Evolutionary conservation across 2,329 filamentous ascomycete genomes (phyloP), one percentile per base, ranked within the genome.

Genomic region (Paecilomyces dactylethromorphus): DNA sequence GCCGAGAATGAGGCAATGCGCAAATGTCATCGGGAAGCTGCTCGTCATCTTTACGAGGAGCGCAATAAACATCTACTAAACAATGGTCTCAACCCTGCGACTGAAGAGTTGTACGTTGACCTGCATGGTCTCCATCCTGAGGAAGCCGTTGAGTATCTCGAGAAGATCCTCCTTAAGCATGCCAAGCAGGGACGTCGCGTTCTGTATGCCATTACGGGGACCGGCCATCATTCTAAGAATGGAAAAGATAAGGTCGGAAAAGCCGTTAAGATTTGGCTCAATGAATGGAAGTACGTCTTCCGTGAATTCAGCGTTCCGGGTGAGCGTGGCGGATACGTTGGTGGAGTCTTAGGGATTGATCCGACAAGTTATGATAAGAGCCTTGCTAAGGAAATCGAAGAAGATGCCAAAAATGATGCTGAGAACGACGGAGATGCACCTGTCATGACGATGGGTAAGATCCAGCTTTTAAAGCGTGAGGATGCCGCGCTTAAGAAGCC

Each of bases 201-300:
- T 2, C 84, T 99, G 50, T 99, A 97, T 72, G 92, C 92, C 65
- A 97, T 99, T 72, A 97, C 92, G 1, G 94, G 94, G 52, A 97
- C 93, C 0, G 94, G 93, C 3, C 92, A 97, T 70, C 94, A 99
- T 76, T 96, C 91, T 73, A 97, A 97, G 80, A 97, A 97, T 71
- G 93, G 94, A 68, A 97, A 97, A 74, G 94, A 99, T 76, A 99
- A 99, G 77, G 91, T 99, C 35, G 93, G 93, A 70, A 96, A 96
- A 77, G 92, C 92, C 1, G 87, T 97, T 62, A 88, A 94, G 57
- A 86, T 84, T 65, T 97, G 95, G 78, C 79, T 99, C 58, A 95
- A 93, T 70, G 93, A 97, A 72, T 96, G 92, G 92, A 86, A 91
- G 62, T 99, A 97, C 71, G 89, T 91, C 0, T 99, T 93, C 76